These are phyloP conservation scores for Fusarium sacchari DNA, from an alignment of 2,329 filamentous ascomycete species.

Conservation along the genomic window DNA sequence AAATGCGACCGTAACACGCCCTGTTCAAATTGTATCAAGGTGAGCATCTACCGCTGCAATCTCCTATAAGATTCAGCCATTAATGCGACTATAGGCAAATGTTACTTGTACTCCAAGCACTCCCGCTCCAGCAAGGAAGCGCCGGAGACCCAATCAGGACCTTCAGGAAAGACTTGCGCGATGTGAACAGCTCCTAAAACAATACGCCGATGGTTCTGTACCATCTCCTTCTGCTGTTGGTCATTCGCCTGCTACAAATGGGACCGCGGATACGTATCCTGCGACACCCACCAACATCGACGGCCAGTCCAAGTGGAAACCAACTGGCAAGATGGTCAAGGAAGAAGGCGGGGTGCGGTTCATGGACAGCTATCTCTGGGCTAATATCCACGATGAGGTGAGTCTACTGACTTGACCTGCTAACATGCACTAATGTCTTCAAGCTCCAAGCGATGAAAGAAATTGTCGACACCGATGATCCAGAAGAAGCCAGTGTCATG, in stretches of 20 bases:
- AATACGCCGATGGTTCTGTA: conserved; percentile 59
- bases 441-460: conserved; percentile 68
- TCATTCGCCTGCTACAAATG: conserved; percentile 33
- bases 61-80: neutral
- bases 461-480: conserved; percentile 62
- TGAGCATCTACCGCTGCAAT: conserved; percentile 43
- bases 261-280: conserved; percentile 41
- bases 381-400: conserved; percentile 66
- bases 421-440: conserved; percentile 3
- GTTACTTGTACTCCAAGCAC: conserved; percentile 69
- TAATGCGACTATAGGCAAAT: conserved; percentile 57
- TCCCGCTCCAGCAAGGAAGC: conserved; percentile 68
- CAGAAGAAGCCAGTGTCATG: conserved; percentile 59
- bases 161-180: conserved; percentile 68
- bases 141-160: conserved; percentile 68
- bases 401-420: conserved; percentile 34
- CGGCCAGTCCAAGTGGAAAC: conserved; percentile 52
- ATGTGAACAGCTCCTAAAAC: conserved; percentile 67
- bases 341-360: conserved; percentile 66
- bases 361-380: conserved; percentile 66
- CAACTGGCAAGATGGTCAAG: conserved; percentile 63
- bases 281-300: conserved; percentile 47
- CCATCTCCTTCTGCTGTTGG: conserved; percentile 38
- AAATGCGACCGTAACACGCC: conserved; percentile 69
- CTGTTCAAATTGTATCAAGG: conserved; percentile 70